A percentile compares a stretch with the other conserved stretches of the same genome.
Conservation (phyloP, 2,329 filamentous ascomycete species). For the Monosporascus sp. region DNA sequence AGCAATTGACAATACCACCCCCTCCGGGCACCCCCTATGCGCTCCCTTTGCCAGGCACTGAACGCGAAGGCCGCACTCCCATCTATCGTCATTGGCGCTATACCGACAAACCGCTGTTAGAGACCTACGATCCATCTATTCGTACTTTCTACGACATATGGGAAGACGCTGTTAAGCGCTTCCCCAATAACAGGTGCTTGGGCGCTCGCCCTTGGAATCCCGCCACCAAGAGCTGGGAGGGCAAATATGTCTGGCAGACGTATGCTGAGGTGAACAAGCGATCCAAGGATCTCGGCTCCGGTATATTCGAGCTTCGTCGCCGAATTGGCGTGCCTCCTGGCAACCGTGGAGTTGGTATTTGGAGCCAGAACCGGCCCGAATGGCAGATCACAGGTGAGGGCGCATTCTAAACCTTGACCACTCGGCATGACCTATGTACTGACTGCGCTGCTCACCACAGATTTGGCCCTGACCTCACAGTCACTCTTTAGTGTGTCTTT, state of each 20-base stretch:
- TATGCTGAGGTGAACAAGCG: slow-evolving; percentile 75
- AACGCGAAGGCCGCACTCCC: slow-evolving; percentile 64
- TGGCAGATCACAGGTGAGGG: slow-evolving; percentile 74
- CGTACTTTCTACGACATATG: slow-evolving; percentile 77
- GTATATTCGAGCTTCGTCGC: slow-evolving; percentile 76
- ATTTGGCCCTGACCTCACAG: slow-evolving; percentile 83
- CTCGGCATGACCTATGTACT: slow-evolving; percentile 7
- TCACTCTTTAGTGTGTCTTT: slow-evolving; percentile 85
- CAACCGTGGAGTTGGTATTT: slow-evolving; percentile 73
- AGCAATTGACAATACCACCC: slow-evolving; percentile 56
- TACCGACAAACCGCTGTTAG: slow-evolving; percentile 64
- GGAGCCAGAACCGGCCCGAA: slow-evolving; percentile 83
- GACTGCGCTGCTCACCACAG: slow-evolving; percentile 34
- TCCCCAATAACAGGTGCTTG: slow-evolving; percentile 66
- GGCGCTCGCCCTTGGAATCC: slow-evolving; percentile 78
- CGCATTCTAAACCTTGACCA: background rate
- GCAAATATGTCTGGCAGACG: slow-evolving; percentile 76
- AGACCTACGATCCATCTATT: slow-evolving; percentile 64
- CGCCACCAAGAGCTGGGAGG: slow-evolving; percentile 63
- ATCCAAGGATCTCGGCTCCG: slow-evolving; percentile 78
- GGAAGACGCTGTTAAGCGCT: slow-evolving; percentile 58
- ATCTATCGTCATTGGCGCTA: slow-evolving; percentile 83
- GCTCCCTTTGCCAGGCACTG: slow-evolving; percentile 68
- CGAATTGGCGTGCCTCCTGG: slow-evolving; percentile 60
- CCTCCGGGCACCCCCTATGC: slow-evolving; percentile 74